A percentile compares a stretch with the other conserved stretches of the same genome.
These are phyloP conservation scores for Lactifluus hygrophoroides DNA, from an alignment of 768 basidiomycete species.

Conservation along the genomic window DNA sequence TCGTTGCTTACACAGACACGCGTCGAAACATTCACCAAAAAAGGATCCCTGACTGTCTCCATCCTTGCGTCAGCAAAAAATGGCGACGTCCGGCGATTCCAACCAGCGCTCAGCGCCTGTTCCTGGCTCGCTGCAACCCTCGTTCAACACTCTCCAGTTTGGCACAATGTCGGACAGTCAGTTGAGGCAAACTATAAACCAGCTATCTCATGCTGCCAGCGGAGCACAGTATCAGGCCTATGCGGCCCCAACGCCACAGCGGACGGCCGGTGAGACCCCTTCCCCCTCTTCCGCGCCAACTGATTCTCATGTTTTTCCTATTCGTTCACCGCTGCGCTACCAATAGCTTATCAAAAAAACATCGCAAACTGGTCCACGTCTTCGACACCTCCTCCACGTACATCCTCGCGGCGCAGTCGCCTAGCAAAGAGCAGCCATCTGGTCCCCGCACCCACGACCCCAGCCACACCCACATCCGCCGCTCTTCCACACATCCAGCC, in stretches of 20 bases:
- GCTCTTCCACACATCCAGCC: constrained; percentile 31
- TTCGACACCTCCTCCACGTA: constrained; percentile 48
- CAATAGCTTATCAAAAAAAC: constrained; percentile 55
- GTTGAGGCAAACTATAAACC: constrained; percentile 53
- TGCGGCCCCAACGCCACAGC: constrained; percentile 27
- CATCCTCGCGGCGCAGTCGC: constrained; percentile 31
- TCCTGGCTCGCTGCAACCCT: neutral
- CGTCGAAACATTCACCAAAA: constrained; percentile 27
- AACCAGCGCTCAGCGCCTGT: constrained; percentile 11
- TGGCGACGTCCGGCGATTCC: constrained; percentile 13
- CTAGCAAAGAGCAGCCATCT: constrained; percentile 37
- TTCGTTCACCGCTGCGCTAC: constrained; percentile 3
- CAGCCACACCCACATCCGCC: constrained; percentile 25
- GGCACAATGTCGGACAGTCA: constrained; percentile 51
- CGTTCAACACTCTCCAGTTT: constrained; percentile 25
- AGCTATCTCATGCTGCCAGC: constrained; percentile 34
- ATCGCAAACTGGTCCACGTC: constrained; percentile 61
- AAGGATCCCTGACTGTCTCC: constrained; percentile 15
- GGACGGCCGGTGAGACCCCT: constrained; percentile 13
- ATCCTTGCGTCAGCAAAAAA: constrained; percentile 13
- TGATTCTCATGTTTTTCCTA: neutral
- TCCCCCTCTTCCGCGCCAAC: neutral
- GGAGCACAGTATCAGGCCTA: constrained; percentile 30
- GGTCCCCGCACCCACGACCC: constrained; percentile 25
- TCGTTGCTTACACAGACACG: constrained; percentile 6